These are phyloP conservation scores for Pachysandra terminalis DNA, from an alignment of 164 flowering plant species.

Conservation along the genomic window DNA sequence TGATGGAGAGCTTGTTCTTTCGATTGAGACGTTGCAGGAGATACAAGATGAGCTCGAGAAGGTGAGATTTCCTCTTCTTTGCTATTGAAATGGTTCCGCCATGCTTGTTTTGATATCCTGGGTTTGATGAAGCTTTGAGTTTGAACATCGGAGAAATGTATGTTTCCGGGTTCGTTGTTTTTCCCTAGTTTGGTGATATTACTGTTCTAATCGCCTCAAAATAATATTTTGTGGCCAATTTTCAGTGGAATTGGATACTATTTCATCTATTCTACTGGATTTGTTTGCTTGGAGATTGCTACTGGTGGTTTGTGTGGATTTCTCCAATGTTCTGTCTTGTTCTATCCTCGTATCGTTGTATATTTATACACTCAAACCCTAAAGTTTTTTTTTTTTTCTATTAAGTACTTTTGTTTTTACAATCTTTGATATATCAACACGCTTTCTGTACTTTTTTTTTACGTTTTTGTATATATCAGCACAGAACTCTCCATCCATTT, in stretches of 20 bases:
- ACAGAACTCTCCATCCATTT: too few relatives aligned
- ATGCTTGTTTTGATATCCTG: not conserved
- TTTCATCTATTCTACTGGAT: not conserved
- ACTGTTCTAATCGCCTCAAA: not conserved
- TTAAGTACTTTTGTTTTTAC: too few relatives aligned
- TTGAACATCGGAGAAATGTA: not conserved
- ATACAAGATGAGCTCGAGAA: slow-evolving; percentile 54
- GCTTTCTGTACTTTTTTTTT: too few relatives aligned
- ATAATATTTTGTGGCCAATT: too few relatives aligned
- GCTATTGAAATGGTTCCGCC: not conserved
- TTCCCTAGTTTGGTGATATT: not conserved
- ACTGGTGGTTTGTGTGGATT: too few relatives aligned
- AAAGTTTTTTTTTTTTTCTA: too few relatives aligned
- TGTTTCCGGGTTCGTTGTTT: not conserved
- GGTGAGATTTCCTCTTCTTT: slow-evolving; percentile 15
- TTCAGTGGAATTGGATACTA: not conserved
- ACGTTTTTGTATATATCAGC: too few relatives aligned
- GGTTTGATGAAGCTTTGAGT: not conserved
- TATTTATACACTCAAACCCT: too few relatives aligned
- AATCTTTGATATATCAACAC: too few relatives aligned
- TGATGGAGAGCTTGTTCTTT: slow-evolving; percentile 41
- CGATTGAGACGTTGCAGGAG: slow-evolving; percentile 53
- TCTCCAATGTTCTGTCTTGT: too few relatives aligned
- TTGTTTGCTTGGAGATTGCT: too few relatives aligned
- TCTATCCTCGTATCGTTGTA: too few relatives aligned